Evolutionary conservation across 192 early-diverging fungal genomes (phyloP).

Genomic region (Paraglomus brasilianum): DNA sequence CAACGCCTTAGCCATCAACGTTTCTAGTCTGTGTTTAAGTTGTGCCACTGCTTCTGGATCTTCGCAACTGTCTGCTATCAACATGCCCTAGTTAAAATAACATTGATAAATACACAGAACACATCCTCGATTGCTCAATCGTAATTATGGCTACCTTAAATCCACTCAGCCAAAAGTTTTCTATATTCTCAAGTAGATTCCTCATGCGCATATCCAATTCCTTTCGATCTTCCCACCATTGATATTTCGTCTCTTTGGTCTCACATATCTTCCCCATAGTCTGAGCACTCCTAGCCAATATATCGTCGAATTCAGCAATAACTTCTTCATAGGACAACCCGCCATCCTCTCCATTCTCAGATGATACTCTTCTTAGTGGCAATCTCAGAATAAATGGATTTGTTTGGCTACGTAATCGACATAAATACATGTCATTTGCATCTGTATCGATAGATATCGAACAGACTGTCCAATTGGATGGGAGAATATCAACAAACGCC

Average conservation of each 20-base stretch:
- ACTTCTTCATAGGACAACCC: conserved; percentile 51
- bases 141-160: conserved; percentile 58
- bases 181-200: conserved; percentile 60
- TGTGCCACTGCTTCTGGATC: conserved; percentile 20
- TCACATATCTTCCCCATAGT: conserved; percentile 56
- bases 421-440: conserved; percentile 68
- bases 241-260: conserved; percentile 62
- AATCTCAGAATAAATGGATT: conserved; percentile 67
- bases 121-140: not conserved
- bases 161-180: conserved; percentile 83
- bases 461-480: conserved; percentile 72
- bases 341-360: conserved; percentile 38
- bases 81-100: conserved; percentile 34
- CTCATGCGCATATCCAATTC: conserved; percentile 69
- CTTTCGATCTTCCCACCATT: conserved; percentile 84
- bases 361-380: conserved; percentile 61
- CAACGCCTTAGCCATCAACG: conserved; percentile 48
- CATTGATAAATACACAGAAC: conserved; percentile 4
- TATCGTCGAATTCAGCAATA: conserved; percentile 61
- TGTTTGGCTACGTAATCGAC: conserved; percentile 49
- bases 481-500: conserved; percentile 57
- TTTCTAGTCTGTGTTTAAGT: conserved; percentile 53
- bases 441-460: conserved; percentile 73
- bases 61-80: conserved; percentile 39
- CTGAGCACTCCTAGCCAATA: conserved; percentile 68